Base-by-base conservation (phyloP, 2,329 filamentous ascomycete genomes). In the Talaromyces verruculosus region DNA sequence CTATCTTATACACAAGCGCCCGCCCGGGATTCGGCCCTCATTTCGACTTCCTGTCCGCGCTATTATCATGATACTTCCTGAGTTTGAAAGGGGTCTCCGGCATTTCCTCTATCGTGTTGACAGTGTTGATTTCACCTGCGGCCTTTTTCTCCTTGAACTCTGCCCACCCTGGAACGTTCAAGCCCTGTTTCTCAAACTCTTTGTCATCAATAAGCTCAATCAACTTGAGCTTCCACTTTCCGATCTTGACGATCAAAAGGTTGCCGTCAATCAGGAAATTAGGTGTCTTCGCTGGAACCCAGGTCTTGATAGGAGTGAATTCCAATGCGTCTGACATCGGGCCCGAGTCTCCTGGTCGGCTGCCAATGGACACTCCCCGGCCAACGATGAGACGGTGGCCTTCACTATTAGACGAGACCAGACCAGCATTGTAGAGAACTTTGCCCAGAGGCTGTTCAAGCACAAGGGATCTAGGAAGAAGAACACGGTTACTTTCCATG, bases 181-280 rank as follows among this genome's bases (percentile, higher is more conserved):
- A 73, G 1, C 82, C 83, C 51, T 74, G 72, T 13, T 75, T 75
- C 59, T 80, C 78, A 69, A 83, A 87, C 25, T 85, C 80, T 41
- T 82, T 80, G 66, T 88, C 86, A 13, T 79, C 77, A 5, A 88
- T 74, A 49, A 89, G 80, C 55, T 82, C 81, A 35, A 88, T 80
- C 25, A 87, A 77, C 70, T 84, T 84, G 41, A 88, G 79, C 70
- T 85, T 87, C 81, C 84, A 87, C 72, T 89, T 89, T 7, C 87
- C 87, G 1, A 83, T 70, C 67, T 85, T 79, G 10, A 89, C 69
- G 8, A 88, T 80, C n/a, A 89, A 69, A 2, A 84, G 72, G 1
- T 82, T 77, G 33, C 77, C 82, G 30, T 84, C 81, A 5, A 86
- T 73, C 41, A 87, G 74, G 63, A 81, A 85, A 19, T 83, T 78